Evolutionary conservation across 345 rosid genomes (phyloP), one percentile per base, ranked within the genome.

Genomic region (Nephelium lappaceum): DNA sequence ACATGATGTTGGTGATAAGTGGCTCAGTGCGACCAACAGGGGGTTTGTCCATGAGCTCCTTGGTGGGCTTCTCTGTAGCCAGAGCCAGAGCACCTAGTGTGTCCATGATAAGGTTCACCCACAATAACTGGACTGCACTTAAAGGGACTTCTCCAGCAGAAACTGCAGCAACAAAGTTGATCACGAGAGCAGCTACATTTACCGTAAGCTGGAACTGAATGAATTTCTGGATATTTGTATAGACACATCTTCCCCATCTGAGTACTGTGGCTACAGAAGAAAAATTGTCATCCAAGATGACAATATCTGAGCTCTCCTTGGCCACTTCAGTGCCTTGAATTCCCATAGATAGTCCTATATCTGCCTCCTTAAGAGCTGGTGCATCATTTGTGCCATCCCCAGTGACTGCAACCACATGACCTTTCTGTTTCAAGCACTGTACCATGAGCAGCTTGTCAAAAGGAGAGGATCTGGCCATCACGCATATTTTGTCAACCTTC

Each of bases 351-450:
- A 94, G 86, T 39, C 97, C 93, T 0, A 93, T 88, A 71, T 91
- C 91, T 0, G 95, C 97, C 81, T 89, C 97, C 80, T 88, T 93
- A 9, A 94, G 78, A 0, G 97, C 94, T 0, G 92, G 92, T 16
- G 98, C 97, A 77, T 94, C 96, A 55, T 94, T 91, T 0, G 92
- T 90, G 2, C 93, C 97, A 43, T 94, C 97, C 0, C 93, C 92
- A 0, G 94, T 91, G 69, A 93, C 92, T 0, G 96, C 96, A n/a
- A 94, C 97, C 2, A 90, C 94, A 43, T 87, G 92, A 1, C 92
- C 93, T 85, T 90, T 77, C 79, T 84, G 85, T 74, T 87, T 90
- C 67, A 94, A 82, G 81, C 95, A 87, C 67, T 92, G 86, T 60
- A 94, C 98, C 95, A 92, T 91, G 3, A 91, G 85, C 73, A 91